A percentile compares a stretch with the other conserved stretches of the same genome.
phyloP scores from a whole-genome alignment of 169 alveolate genomes.

The Eimeria brunetti region DNA sequence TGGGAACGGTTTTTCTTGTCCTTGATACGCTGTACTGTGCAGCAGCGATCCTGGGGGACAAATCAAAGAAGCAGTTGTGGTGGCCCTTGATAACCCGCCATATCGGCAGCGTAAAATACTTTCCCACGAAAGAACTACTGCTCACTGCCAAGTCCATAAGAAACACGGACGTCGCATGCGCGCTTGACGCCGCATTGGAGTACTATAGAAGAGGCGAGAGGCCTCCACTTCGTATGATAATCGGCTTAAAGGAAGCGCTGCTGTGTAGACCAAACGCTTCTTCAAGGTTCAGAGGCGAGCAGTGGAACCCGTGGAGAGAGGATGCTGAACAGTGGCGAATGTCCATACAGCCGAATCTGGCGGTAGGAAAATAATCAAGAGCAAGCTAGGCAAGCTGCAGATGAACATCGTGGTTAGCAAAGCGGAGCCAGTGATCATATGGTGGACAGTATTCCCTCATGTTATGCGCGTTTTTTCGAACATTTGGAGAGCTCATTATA shows the following conservation, averaged over 20 bases:
- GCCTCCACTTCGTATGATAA: neutral
- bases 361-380: no score
- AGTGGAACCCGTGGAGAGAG: neutral
- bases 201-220: neutral
- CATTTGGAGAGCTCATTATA: no score
- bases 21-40: neutral
- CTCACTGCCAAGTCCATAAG: neutral
- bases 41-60: neutral
- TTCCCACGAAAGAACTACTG: neutral
- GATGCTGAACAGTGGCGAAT: neutral
- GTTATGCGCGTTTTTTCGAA: no score
- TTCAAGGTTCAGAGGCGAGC: neutral
- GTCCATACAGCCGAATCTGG: neutral
- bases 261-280: neutral
- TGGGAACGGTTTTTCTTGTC: neutral
- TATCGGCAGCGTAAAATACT: neutral
- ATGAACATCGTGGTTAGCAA: no score
- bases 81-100: neutral
- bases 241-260: conserved; percentile 7
- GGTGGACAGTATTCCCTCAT: no score
- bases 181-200: neutral
- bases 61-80: neutral
- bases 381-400: no score
- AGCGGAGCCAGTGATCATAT: no score
- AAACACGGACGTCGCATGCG: neutral